Evolutionary conservation across 2,329 filamentous ascomycete genomes (phyloP).

Genomic region (Cordyceps javanica): DNA sequence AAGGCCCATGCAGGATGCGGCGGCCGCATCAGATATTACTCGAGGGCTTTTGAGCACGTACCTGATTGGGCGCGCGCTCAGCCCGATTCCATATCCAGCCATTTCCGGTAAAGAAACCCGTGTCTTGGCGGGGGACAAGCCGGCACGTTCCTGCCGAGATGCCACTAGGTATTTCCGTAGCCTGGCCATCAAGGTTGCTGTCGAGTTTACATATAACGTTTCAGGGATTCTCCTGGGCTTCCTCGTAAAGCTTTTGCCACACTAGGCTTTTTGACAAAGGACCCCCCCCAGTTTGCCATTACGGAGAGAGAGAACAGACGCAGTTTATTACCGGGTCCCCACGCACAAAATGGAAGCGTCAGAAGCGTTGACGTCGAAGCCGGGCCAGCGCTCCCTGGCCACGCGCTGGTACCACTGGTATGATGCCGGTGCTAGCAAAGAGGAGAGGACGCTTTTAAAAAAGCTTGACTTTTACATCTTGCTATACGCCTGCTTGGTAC

Average conservation of each 20-base stretch:
- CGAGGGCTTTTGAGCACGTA: not conserved
- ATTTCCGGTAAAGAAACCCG: not conserved
- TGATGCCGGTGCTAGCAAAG: conserved; percentile 31
- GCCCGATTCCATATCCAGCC: not conserved
- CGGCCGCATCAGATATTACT: not conserved
- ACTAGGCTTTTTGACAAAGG: too few species aligned
- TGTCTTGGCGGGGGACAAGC: not conserved
- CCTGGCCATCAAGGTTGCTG: not conserved
- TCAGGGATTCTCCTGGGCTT: too few species aligned
- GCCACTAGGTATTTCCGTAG: not conserved
- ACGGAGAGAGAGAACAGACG: not conserved
- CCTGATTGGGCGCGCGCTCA: not conserved
- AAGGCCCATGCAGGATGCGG: not conserved
- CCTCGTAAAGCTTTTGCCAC: too few species aligned
- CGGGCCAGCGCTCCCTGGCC: not conserved
- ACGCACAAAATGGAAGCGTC: not conserved
- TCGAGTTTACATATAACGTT: not conserved
- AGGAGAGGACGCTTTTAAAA: conserved; percentile 39
- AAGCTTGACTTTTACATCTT: conserved; percentile 45
- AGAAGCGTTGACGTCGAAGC: not conserved
- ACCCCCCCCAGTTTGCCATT: not conserved
- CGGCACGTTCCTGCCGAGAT: not conserved
- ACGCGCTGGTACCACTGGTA: conserved; percentile 35
- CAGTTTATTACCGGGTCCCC: too few species aligned
- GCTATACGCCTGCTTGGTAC: conserved; percentile 31